Base-by-base conservation (phyloP, 768 basidiomycete species). In the Myochromella boudieri region DNA sequence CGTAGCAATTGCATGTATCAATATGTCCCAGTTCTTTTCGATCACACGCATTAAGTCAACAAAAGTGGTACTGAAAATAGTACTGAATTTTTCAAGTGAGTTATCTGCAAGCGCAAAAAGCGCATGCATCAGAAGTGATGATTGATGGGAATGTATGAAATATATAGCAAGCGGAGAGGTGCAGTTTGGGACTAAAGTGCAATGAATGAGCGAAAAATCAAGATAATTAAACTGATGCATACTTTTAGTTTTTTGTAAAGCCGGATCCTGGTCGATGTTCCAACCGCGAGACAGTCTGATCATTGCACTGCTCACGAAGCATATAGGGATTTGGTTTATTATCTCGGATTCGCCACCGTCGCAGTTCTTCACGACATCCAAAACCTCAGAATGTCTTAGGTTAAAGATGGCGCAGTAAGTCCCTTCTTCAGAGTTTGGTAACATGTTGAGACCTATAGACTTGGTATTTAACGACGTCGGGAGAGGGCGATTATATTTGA, bases 401-500 rank as follows among this genome's bases (percentile, higher is more conserved):
- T 37, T 49, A 24, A 15, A 49, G 6, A 49, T 39, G 33, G 39
- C 26, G 20, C 48, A 49, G 10, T 36, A 22, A 37, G 33, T 43
- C 6, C 48, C 25, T 1, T 17, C 31, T 15, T n/a, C 34, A 18
- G 21, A 11, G n/a, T 18, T 22, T 4, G 42, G 20, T n/a, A 21
- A 24, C 6, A 11, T 24, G 22, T 37, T 31, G 2, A 26, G 42
- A 12, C 37, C 21, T 22, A 49, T 41, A 1, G 42, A 24, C 6
- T 42, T 31, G 3, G 31, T 22, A n/a, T n/a, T n/a, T n/a, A n/a
- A n/a, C 17, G 42, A 44, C 17, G 37, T 44, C 4, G 34, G 32
- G 8, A 28, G 40, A 22, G 48, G 48, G 18, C 44, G 48, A 5
- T 36, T 37, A 20, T 57, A 57, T 47, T 52, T 54, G 4, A 51